A percentile compares a stretch with the other conserved stretches of the same genome.
Evolutionary conservation across 2,329 filamentous ascomycete species (phyloP).

Genomic region (Zalaria sp.): DNA sequence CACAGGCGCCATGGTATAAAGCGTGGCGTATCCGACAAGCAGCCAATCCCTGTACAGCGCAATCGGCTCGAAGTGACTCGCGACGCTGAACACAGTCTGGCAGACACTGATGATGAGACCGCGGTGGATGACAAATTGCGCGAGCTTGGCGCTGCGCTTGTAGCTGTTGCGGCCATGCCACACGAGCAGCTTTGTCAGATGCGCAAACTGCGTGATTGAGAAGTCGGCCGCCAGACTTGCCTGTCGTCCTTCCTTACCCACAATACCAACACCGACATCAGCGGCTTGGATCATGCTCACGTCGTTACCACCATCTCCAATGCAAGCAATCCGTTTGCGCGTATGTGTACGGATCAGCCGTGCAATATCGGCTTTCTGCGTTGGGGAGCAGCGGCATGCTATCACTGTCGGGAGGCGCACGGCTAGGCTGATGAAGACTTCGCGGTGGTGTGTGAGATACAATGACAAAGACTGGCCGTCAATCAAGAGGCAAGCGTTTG

Average conservation of each 20-base stretch:
- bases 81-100: constrained; percentile 95
- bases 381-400: constrained; percentile 90
- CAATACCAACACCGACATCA: constrained; percentile 93
- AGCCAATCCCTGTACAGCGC: constrained; percentile 95
- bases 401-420: constrained; percentile 84
- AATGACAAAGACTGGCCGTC: constrained; percentile 83
- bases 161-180: constrained; percentile 98
- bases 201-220: constrained; percentile 87
- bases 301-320: constrained; percentile 95
- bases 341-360: constrained; percentile 81
- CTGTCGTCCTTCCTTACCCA: constrained; percentile 93
- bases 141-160: constrained; percentile 87
- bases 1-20: constrained; percentile 89
- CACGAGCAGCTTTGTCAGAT: constrained; percentile 90
- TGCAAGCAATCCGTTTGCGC: constrained; percentile 91
- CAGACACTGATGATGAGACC: constrained; percentile 90
- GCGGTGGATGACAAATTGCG: constrained; percentile 95
- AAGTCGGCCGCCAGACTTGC: constrained; percentile 93
- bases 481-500: constrained; percentile 77
- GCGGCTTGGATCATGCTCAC: constrained; percentile 99
- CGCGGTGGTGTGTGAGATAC: constrained; percentile 68
- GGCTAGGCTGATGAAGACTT: constrained; percentile 76
- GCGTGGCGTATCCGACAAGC: constrained; percentile 86
- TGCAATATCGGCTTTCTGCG: constrained; percentile 90
- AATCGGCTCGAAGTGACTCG: constrained; percentile 81